Percentiles rank a stretch among this genome's conserved stretches.
Conservation (phyloP, 305 asterid genomes). For the Caryopteris hybrid region DNA sequence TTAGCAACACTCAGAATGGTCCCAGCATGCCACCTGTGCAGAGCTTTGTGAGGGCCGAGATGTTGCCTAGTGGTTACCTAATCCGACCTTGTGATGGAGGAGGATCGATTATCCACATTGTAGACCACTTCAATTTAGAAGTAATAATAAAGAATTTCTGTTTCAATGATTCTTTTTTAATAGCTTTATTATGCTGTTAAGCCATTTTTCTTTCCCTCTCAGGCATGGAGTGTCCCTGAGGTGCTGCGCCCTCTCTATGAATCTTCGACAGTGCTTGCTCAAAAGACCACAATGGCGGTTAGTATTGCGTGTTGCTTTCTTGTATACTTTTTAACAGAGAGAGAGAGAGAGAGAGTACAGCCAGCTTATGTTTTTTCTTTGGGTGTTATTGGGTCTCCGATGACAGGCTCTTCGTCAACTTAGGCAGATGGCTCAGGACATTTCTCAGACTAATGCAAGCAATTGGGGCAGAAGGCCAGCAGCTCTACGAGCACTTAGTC, state of each 20-base stretch:
- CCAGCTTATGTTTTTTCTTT: background rate
- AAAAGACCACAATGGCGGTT: slow-evolving; percentile 71
- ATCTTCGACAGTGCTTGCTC: slow-evolving; percentile 75
- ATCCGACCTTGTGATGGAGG: slow-evolving; percentile 88
- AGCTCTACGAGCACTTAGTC: slow-evolving; percentile 70
- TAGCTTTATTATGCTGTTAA: background rate
- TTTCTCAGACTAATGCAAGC: slow-evolving; percentile 52
- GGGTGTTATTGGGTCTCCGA: background rate
- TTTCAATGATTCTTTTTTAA: background rate
- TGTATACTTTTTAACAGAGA: background rate
- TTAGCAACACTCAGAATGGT: slow-evolving; percentile 70
- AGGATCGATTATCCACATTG: slow-evolving; percentile 83
- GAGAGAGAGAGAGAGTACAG: background rate
- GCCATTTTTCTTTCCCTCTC: background rate
- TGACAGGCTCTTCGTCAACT: slow-evolving; percentile 75
- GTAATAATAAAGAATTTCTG: slow-evolving; percentile 18
- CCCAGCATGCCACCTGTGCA: slow-evolving; percentile 75
- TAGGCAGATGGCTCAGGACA: slow-evolving; percentile 75
- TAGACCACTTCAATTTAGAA: slow-evolving; percentile 82
- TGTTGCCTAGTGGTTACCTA: slow-evolving; percentile 75
- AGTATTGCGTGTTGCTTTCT: slow-evolving; percentile 6
- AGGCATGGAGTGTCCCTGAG: slow-evolving; percentile 88
- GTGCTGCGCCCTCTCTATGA: slow-evolving; percentile 79
- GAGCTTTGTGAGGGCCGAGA: slow-evolving; percentile 72
- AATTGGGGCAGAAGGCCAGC: slow-evolving; percentile 85